These are phyloP conservation scores for Naganishia cerealis DNA, from an alignment of 1,284 basidiomycete genomes.

Conservation along the genomic window DNA sequence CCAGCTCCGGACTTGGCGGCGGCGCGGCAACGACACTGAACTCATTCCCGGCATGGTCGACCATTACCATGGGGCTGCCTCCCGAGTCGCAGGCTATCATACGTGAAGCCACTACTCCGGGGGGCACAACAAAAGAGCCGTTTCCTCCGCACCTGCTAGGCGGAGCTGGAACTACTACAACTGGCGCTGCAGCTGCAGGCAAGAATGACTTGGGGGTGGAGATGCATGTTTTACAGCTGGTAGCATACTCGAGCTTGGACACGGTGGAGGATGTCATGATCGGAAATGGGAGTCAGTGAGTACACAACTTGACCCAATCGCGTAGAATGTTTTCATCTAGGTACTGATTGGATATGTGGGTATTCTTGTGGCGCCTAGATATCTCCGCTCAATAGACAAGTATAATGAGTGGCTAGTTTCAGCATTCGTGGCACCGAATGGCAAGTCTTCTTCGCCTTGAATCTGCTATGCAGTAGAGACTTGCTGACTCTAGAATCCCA, in stretches of 20 bases:
- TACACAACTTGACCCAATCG: conserved; percentile 29
- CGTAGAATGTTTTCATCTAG: background rate
- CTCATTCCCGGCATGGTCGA: conserved; percentile 52
- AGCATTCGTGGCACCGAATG: conserved; percentile 86
- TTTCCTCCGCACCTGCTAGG: conserved; percentile 31
- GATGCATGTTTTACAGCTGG: conserved; percentile 92
- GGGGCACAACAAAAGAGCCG: conserved; percentile 23
- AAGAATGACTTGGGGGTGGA: conserved; percentile 54
- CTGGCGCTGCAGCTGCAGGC: conserved; percentile 13
- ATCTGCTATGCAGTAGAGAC: background rate
- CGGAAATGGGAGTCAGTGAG: conserved; percentile 80
- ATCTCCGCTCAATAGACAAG: conserved; percentile 85
- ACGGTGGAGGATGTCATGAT: conserved; percentile 86
- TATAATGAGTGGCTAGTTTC: conserved; percentile 98
- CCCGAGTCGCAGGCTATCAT: conserved; percentile 33
- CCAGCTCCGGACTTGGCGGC: conserved; percentile 13
- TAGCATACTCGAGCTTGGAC: conserved; percentile 88
- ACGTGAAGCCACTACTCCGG: conserved; percentile 8
- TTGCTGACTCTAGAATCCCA: background rate
- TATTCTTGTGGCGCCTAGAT: conserved; percentile 60
- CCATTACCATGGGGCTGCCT: conserved; percentile 45
- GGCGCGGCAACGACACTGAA: conserved; percentile 23
- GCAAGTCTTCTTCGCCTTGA: conserved; percentile 59
- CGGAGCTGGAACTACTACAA: conserved; percentile 9
- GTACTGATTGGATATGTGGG: background rate